These are phyloP conservation scores for Mariannaea elegans DNA, from an alignment of 2,329 filamentous ascomycete genomes.

Conservation along the genomic window DNA sequence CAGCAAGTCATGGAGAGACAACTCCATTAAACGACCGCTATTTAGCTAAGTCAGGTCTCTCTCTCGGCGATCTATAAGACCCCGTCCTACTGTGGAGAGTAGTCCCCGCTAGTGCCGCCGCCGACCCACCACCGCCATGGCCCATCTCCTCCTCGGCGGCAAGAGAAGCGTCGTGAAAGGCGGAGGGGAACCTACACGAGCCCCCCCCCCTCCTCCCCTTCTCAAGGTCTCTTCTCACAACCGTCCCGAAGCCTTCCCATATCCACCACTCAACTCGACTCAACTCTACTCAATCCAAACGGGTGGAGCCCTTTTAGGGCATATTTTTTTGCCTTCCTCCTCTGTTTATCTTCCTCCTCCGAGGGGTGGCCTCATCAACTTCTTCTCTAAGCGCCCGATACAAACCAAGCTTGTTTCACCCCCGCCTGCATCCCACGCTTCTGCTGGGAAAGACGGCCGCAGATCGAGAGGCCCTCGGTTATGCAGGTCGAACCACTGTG, in stretches of 20 bases:
- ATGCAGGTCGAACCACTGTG: slow-evolving; percentile 47
- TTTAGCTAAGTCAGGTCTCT: not conserved
- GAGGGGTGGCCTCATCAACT: not conserved
- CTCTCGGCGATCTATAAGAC: slow-evolving; percentile 11
- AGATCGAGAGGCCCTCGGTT: slow-evolving; percentile 50
- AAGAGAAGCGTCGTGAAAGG: slow-evolving; percentile 50
- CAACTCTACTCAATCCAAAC: not conserved
- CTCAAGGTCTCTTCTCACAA: slow-evolving; percentile 6
- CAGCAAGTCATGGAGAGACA: no score
- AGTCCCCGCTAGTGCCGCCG: slow-evolving; percentile 29
- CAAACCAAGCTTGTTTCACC: slow-evolving; percentile 42
- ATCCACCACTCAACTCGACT: not conserved
- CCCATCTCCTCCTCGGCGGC: slow-evolving; percentile 42
- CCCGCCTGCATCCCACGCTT: slow-evolving; percentile 43
- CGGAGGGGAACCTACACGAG: slow-evolving; percentile 23
- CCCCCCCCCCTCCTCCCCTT: not conserved
- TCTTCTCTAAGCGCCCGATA: slow-evolving; percentile 42
- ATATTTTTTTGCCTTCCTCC: not conserved
- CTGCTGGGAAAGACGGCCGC: slow-evolving; percentile 46
- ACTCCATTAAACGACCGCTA: no score
- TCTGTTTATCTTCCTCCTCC: not conserved
- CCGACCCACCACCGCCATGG: slow-evolving; percentile 31
- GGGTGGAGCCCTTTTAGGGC: not conserved
- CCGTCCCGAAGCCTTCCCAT: slow-evolving; percentile 24
- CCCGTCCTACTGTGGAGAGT: slow-evolving; percentile 7